Percentiles rank a stretch among this genome's conserved stretches.
phyloP scores from a whole-genome alignment of 257 asterid species.

The Penstemon newberryi region DNA sequence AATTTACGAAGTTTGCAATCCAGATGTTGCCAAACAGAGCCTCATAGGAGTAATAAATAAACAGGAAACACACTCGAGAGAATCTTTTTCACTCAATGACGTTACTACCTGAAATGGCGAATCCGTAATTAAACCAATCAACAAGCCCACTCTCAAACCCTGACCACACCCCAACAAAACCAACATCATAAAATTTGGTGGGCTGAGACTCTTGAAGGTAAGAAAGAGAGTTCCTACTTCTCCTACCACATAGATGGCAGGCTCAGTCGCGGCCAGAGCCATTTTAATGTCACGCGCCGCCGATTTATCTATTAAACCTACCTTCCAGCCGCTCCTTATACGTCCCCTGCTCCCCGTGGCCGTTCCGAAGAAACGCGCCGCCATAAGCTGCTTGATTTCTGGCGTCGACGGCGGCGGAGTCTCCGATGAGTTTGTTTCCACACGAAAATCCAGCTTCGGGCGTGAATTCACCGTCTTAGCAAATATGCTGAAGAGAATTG shows the following conservation, averaged over 20 bases:
- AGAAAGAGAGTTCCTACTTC: slow-evolving; percentile 16
- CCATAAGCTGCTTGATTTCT: slow-evolving; percentile 61
- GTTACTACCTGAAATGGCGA: slow-evolving; percentile 35
- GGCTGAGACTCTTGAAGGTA: slow-evolving; percentile 36
- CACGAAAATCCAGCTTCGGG: slow-evolving; percentile 69
- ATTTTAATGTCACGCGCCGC: slow-evolving; percentile 56
- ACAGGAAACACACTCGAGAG: slow-evolving; percentile 2
- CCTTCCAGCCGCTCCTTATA: slow-evolving; percentile 41
- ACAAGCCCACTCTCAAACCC: slow-evolving; percentile 29
- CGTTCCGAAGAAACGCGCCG: slow-evolving; percentile 34
- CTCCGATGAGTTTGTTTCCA: slow-evolving; percentile 91
- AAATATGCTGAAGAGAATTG: slow-evolving; percentile 79
- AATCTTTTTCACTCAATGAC: slow-evolving; percentile 21
- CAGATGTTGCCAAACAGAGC: too few species aligned
- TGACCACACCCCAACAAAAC: slow-evolving; percentile 33
- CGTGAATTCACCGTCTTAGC: slow-evolving; percentile 89
- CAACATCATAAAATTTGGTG: slow-evolving; percentile 31
- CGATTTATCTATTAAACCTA: slow-evolving; percentile 45
- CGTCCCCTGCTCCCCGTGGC: slow-evolving; percentile 52
- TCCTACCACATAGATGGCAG: slow-evolving; percentile 46
- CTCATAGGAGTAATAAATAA: too few species aligned
- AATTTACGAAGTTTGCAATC: too few species aligned
- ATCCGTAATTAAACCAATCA: slow-evolving; percentile 43
- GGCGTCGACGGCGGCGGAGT: slow-evolving; percentile 98
- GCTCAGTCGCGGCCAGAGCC: slow-evolving; percentile 57